phyloP scores from a whole-genome alignment of 257 asterid species.

The Paraleonurus japonicus region DNA sequence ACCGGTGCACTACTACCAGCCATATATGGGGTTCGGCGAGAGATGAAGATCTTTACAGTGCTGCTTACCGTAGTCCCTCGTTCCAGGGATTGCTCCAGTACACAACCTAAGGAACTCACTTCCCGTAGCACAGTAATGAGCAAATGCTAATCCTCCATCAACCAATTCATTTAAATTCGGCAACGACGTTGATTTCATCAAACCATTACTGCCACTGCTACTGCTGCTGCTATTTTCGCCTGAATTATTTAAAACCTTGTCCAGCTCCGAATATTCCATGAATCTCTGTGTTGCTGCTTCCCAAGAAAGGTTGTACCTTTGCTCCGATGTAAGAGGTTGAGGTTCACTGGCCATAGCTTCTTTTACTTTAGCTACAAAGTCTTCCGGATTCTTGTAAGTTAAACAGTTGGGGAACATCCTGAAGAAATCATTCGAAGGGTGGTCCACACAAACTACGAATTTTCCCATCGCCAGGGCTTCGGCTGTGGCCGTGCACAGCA shows the following conservation, averaged over 20 bases:
- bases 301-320: slow-evolving; percentile 83
- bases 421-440: slow-evolving; percentile 97
- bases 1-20: slow-evolving; percentile 81
- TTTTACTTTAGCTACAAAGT: slow-evolving; percentile 78
- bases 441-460: slow-evolving; percentile 93
- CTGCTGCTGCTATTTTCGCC: slow-evolving; percentile 24
- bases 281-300: slow-evolving; percentile 98
- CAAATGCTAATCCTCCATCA: slow-evolving; percentile 87
- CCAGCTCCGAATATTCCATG: slow-evolving; percentile 80
- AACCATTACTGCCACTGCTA: neutral
- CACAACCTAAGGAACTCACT: slow-evolving; percentile 82
- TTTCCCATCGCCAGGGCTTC: slow-evolving; percentile 99
- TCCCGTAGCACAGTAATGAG: slow-evolving; percentile 88
- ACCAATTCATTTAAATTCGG: slow-evolving; percentile 68
- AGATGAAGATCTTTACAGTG: slow-evolving; percentile 80
- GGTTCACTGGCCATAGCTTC: slow-evolving; percentile 96
- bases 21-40: slow-evolving; percentile 89
- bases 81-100: slow-evolving; percentile 83
- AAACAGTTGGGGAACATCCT: slow-evolving; percentile 87
- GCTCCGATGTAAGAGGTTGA: slow-evolving; percentile 81
- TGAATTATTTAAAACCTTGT: slow-evolving; percentile 46
- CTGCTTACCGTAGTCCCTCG: slow-evolving; percentile 72
- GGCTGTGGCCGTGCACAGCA: slow-evolving; percentile 98
- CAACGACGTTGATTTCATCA: slow-evolving; percentile 60
- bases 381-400: slow-evolving; percentile 84